Conservation (phyloP, 441 rosid genomes). For the Adansonia grandidieri region DNA sequence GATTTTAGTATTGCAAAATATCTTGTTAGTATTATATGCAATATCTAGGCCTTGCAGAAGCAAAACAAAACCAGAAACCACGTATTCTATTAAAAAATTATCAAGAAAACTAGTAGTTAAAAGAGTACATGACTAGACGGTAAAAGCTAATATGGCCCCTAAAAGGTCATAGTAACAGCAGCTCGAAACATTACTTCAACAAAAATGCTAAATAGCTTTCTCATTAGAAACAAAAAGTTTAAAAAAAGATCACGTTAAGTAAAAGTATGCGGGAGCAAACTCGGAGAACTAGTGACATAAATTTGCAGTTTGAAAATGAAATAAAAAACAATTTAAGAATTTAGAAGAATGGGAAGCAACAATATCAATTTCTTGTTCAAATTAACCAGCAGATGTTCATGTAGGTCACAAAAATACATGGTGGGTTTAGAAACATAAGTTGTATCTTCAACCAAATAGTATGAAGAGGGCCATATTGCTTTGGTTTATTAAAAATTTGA, state of each 20-base stretch:
- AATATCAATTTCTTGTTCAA: background rate
- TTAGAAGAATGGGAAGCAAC: background rate
- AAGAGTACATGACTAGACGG: background rate
- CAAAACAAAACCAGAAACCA: background rate
- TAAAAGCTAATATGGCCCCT: slow-evolving; percentile 2
- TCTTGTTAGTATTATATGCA: background rate
- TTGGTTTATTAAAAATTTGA: slow-evolving; percentile 27
- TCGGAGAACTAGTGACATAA: background rate
- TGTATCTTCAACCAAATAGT: slow-evolving; percentile 5
- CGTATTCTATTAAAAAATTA: background rate
- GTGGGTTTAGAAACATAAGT: background rate
- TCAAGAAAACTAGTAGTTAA: background rate
- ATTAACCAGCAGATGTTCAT: too few species aligned
- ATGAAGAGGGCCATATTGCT: slow-evolving; percentile 6
- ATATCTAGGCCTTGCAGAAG: background rate
- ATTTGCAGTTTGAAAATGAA: background rate
- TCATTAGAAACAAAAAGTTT: background rate
- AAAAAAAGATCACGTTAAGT: background rate
- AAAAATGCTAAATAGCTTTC: slow-evolving; percentile 8
- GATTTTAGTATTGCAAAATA: slow-evolving; percentile 10
- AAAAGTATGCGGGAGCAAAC: background rate
- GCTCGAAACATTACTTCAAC: slow-evolving; percentile 15
- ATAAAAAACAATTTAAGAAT: background rate
- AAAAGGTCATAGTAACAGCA: background rate
- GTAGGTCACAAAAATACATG: background rate